A percentile compares a stretch with the other conserved stretches of the same genome.
Evolutionary conservation across 2,329 filamentous ascomycete species (phyloP).

Genomic region (Ustulina deusta): DNA sequence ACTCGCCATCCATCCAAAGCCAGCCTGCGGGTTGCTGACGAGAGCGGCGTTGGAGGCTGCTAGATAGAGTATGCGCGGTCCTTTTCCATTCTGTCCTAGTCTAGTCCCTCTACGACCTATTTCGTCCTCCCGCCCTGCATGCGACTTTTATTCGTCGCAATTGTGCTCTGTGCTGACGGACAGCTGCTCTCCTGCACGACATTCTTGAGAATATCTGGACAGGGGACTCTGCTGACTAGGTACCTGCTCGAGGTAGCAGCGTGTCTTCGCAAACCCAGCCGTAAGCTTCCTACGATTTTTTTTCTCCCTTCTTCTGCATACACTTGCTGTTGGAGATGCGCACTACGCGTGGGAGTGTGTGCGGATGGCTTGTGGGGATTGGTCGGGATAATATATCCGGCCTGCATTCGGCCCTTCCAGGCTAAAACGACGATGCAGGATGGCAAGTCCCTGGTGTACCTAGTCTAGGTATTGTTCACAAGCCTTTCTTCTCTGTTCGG

Average conservation of each 20-base stretch:
- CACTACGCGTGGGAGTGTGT: conserved; percentile 32
- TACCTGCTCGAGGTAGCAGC: conserved; percentile 6
- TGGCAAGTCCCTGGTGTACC: conserved; percentile 32
- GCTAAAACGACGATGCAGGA: conserved; percentile 55
- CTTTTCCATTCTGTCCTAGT: conserved; percentile 36
- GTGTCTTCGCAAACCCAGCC: conserved; percentile 14
- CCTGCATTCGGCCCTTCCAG: conserved; percentile 57
- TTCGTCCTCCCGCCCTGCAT: conserved; percentile 23
- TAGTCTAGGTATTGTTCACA: conserved; percentile 28
- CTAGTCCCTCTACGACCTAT: conserved; percentile 19
- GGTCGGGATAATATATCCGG: conserved; percentile 54
- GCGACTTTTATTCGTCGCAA: conserved; percentile 29
- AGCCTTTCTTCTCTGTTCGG: conserved; percentile 46
- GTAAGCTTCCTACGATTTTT: neutral
- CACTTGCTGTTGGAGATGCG: conserved; percentile 30
- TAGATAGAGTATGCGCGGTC: conserved; percentile 41
- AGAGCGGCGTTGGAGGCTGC: conserved; percentile 39
- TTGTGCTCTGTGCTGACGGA: conserved; percentile 23
- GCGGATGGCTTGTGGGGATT: conserved; percentile 51
- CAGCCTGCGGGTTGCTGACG: conserved; percentile 32
- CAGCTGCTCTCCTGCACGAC: conserved; percentile 35
- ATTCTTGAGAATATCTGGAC: conserved; percentile 21
- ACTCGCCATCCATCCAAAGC: conserved; percentile 26
- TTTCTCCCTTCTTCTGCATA: conserved; percentile 23
- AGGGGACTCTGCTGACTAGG: conserved; percentile 32